Percentiles rank a stretch among this genome's conserved stretches.
phyloP scores from a whole-genome alignment of 345 rosid species.

The Cochlearia excelsa region DNA sequence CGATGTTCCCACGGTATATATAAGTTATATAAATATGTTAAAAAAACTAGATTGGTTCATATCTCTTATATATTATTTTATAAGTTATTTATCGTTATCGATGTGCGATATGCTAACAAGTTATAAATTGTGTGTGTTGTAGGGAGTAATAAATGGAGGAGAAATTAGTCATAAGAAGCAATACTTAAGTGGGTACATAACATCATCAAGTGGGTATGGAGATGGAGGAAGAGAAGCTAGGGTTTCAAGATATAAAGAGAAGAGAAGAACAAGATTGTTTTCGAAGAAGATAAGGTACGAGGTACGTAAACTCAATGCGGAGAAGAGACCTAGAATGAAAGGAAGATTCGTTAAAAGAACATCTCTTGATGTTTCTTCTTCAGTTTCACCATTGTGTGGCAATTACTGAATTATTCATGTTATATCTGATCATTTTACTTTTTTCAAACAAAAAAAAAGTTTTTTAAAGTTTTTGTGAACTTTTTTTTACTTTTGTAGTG shows the following conservation, averaged over 20 bases:
- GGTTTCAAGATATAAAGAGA: constrained; percentile 84
- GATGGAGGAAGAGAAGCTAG: constrained; percentile 81
- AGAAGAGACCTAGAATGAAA: constrained; percentile 96
- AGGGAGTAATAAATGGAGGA: constrained; percentile 3
- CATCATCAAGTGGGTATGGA: constrained; percentile 27
- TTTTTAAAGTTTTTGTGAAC: constrained; percentile 13
- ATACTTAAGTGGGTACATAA: constrained; percentile 19
- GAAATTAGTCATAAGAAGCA: constrained; percentile 18
- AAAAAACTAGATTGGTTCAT: too few relatives aligned
- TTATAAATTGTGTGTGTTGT: constrained; percentile 4
- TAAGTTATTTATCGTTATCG: too few relatives aligned
- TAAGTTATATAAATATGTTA: constrained; percentile 3
- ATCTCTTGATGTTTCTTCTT: constrained; percentile 25
- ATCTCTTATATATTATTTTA: too few relatives aligned
- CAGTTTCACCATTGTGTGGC: constrained; percentile 27
- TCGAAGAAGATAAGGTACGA: constrained; percentile 96
- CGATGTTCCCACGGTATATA: constrained; percentile 47
- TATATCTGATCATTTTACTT: constrained; percentile 18
- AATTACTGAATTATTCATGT: constrained; percentile 20
- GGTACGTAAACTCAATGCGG: constrained; percentile 87
- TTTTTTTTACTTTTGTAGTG: too few relatives aligned
- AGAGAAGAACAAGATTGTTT: constrained; percentile 80
- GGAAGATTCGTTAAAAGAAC: constrained; percentile 93
- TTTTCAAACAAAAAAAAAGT: background rate
- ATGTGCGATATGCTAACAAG: background rate